Base-by-base conservation (phyloP, 345 rosid genomes). In the Eucalyptus marginata region DNA sequence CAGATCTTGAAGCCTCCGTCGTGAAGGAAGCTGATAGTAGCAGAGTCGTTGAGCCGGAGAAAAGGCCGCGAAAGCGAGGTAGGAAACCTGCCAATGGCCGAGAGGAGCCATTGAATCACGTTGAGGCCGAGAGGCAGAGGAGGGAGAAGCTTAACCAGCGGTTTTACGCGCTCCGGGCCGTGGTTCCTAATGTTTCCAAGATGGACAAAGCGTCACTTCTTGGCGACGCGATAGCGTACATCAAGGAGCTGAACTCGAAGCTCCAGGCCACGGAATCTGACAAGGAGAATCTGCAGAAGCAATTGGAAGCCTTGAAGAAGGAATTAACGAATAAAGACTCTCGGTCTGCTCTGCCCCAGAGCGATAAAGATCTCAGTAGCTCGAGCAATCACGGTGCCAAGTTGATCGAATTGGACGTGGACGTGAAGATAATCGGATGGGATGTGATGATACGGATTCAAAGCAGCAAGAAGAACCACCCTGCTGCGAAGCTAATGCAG, bases 161-260 rank as follows among this genome's bases (percentile, higher is more conserved):
- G 90, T 96, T 97, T 90, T 97, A 97, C 44, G 94, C 99, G 0
- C 88, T 97, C 40, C 93, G 99, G 90, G 99, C 98, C 59, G 97
- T 96, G 86, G 99, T 97, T 87, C 99, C 99, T 27, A 96, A 96
- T 36, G 98, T 97, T 5, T 97, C 99, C 2, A 97, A 97, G 91
- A 97, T 97, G 99, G 99, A 98, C 81, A 98, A 98, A 89, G 99
- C 99, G 47, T 98, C 99, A 15, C 95, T 97, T 16, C 95, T 97
- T 1, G 99, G 97, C 14, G 99, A 97, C 71, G 98, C 99, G 0
- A 97, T 97, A 46, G 91, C 98, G 7, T 97, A 97, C 89, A 97
- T 97, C 51, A 94, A 95, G 44, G 99, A 97, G 93, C 98, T 97
- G 40, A 96, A 88, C 87, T n/a, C 87, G 43, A 97, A 96, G 94